Evolutionary conservation across 2,329 filamentous ascomycete genomes (phyloP), one percentile per base, ranked within the genome.

Genomic region (Claviceps digitariae): DNA sequence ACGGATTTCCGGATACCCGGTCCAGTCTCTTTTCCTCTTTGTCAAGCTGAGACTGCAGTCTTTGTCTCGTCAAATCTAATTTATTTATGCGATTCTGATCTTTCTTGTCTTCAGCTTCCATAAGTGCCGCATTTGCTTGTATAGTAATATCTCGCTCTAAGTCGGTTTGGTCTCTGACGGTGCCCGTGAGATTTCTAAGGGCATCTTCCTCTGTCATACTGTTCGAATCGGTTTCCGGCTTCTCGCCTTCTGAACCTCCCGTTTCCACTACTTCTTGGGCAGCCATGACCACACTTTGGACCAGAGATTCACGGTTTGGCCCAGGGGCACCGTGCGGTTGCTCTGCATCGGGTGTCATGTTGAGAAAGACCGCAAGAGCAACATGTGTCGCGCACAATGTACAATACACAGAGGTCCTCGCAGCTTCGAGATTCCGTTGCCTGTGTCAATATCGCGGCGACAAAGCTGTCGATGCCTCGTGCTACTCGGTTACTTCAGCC

Each of bases 151-250:
- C 90, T 57, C 89, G 79, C 67, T 96, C 91, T 21, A 97, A 72
- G 55, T 96, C 90, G 70, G 90, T 84, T 66, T 97, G 91, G 62
- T 95, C 83, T 54, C 88, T 82, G 23, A 93, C 81, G 54, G 83
- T 77, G 51, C 82, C 78, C 4, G 84, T 82, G 43, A 90, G 70
- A 45, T 77, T 77, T 54, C 75, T 73, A 29, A 90, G 70, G 21
- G 78, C 77, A 51, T 75, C 74, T 44, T 77, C 76, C 62, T 87
- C 83, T 57, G 81, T 79, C 54, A 77, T 64, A 5, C 58, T 64
- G 23, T 59, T 59, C 6, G 59, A 63, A 13, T 61, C 60, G 8
- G 58, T 63, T 49, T 53, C 52, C 48, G 25, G 54, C 46, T 51
- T 55, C 46, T 38, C 54, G 50, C 21, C 53, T 48, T n/a, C 51